Evolutionary conservation across 2,329 filamentous ascomycete species (phyloP).

Genomic region (Gnomoniopsis sp.): DNA sequence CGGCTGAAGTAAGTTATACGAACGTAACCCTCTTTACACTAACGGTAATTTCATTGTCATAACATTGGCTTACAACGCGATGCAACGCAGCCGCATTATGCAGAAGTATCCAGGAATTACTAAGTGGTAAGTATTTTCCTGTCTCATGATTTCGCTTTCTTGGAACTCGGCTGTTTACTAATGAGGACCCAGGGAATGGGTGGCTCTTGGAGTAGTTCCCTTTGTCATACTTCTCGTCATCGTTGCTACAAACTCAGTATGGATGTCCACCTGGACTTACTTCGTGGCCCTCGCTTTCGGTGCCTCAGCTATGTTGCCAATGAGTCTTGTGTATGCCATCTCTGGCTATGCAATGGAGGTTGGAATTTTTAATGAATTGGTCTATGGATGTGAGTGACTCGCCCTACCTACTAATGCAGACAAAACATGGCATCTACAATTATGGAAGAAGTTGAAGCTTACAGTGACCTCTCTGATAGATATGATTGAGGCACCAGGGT

Average conservation of each 20-base stretch:
- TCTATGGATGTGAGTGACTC: slow-evolving; percentile 17
- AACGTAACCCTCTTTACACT: not conserved
- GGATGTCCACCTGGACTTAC: slow-evolving; percentile 21
- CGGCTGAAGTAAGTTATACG: slow-evolving; percentile 5
- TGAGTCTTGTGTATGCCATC: slow-evolving; percentile 21
- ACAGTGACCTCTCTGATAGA: slow-evolving; percentile 1
- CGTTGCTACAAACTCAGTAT: slow-evolving; percentile 18
- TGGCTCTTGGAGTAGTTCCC: slow-evolving; percentile 6
- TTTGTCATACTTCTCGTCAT: slow-evolving; percentile 18
- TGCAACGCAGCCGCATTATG: not conserved
- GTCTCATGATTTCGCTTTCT: not conserved
- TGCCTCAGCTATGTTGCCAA: slow-evolving; percentile 20
- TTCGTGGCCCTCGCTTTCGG: slow-evolving; percentile 21
- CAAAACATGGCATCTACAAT: not conserved
- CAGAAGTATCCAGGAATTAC: slow-evolving; percentile 11
- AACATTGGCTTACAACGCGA: not conserved
- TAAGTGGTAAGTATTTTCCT: not conserved
- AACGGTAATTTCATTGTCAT: not conserved
- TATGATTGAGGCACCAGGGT: slow-evolving; percentile 18
- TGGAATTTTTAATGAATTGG: slow-evolving; percentile 20
- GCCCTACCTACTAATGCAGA: too few species aligned
- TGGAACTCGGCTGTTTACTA: not conserved
- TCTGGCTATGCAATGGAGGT: slow-evolving; percentile 20
- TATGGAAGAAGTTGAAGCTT: not conserved
- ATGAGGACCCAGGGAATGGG: slow-evolving; percentile 1